These are phyloP conservation scores for Lycium ferocissimum DNA, from an alignment of 257 asterid genomes.

Conservation along the genomic window DNA sequence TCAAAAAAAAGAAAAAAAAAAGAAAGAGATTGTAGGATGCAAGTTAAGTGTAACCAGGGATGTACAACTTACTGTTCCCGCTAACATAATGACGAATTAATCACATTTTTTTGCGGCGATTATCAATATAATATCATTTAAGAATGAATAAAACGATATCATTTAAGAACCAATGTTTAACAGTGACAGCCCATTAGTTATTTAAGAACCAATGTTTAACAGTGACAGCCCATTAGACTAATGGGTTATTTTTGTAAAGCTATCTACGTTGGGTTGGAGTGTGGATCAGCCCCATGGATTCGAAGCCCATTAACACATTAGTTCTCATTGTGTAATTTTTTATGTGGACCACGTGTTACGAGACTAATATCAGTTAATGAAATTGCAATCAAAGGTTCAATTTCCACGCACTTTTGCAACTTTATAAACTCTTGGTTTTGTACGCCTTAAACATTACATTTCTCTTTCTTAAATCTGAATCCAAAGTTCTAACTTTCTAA, in stretches of 20 bases:
- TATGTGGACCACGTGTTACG: neutral
- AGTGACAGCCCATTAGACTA: neutral
- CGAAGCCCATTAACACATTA: neutral
- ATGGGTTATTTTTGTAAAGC: neutral
- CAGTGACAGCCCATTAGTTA: neutral
- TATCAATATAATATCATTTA: too few relatives aligned
- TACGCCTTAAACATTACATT: neutral
- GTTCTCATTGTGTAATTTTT: neutral
- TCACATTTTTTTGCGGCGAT: conserved; percentile 26
- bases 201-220: neutral
- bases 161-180: too few relatives aligned
- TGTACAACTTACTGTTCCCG: conserved; percentile 50
- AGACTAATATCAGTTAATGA: neutral
- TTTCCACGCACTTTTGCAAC: neutral
- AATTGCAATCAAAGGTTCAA: neutral
- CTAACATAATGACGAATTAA: conserved; percentile 28
- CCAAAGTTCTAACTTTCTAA: neutral
- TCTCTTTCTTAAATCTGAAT: neutral
- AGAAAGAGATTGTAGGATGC: neutral
- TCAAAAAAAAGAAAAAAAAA: neutral
- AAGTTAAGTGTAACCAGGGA: conserved; percentile 46
- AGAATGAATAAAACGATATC: neutral
- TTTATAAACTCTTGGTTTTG: neutral
- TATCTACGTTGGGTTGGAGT: neutral
- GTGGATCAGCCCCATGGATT: neutral